phyloP scores from a whole-genome alignment of 441 rosid species.

The Theobroma grandiflorum region DNA sequence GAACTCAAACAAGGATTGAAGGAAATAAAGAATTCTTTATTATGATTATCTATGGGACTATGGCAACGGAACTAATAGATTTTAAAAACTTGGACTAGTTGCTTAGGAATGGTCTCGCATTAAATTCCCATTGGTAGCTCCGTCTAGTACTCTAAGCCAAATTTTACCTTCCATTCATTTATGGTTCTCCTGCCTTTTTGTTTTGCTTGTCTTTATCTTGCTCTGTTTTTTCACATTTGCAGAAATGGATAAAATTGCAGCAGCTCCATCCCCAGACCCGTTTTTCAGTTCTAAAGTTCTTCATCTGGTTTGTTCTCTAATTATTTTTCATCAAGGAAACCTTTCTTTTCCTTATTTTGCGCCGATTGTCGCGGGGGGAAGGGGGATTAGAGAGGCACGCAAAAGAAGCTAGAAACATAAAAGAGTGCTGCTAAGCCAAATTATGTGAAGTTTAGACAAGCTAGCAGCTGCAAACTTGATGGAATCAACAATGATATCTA shows the following conservation, averaged over 20 bases:
- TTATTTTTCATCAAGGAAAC: too few relatives aligned
- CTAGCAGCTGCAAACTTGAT: not conserved
- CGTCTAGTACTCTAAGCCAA: not conserved
- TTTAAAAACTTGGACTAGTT: not conserved
- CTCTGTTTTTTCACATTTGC: conserved; percentile 10
- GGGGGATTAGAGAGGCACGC: too few relatives aligned
- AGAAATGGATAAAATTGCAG: conserved; percentile 40
- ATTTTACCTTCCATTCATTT: not conserved
- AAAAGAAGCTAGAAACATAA: not conserved
- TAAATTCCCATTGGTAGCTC: not conserved
- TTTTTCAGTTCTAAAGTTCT: conserved; percentile 31
- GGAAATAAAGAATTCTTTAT: too few relatives aligned
- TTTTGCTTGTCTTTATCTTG: not conserved
- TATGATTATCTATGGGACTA: not conserved
- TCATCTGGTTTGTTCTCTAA: conserved; percentile 27
- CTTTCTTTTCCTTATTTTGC: not conserved
- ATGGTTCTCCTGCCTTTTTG: not conserved
- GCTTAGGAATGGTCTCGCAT: not conserved
- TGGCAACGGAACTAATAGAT: too few relatives aligned
- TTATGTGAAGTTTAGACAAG: not conserved
- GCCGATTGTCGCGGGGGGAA: too few relatives aligned
- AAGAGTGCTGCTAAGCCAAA: too few relatives aligned
- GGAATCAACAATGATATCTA: not conserved
- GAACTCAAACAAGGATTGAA: too few relatives aligned
- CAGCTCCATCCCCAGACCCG: conserved; percentile 38